These are phyloP conservation scores for Usnea hakonensis DNA, from an alignment of 495 filamentous ascomycete species.

Conservation along the genomic window DNA sequence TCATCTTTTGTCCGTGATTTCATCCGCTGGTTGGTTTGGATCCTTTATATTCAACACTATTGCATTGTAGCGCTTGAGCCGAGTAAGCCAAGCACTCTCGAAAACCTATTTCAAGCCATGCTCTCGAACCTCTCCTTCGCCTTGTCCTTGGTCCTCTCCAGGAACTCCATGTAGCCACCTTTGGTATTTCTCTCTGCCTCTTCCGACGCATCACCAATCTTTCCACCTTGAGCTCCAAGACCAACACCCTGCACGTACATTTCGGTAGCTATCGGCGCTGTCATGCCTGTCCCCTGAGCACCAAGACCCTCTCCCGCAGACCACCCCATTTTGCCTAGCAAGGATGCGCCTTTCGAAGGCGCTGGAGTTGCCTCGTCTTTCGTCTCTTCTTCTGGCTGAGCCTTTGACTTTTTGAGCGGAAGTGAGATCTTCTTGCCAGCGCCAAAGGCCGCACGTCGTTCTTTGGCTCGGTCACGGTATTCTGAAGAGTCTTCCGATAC, in stretches of 20 bases:
- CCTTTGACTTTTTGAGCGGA: conserved; percentile 33
- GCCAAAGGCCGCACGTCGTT: conserved; percentile 70
- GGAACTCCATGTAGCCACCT: conserved; percentile 62
- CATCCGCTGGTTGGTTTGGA: too few relatives aligned
- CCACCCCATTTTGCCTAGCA: conserved; percentile 92
- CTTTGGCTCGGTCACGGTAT: conserved; percentile 79
- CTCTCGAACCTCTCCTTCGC: conserved; percentile 71
- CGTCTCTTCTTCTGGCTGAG: conserved; percentile 30
- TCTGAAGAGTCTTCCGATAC: conserved; percentile 31
- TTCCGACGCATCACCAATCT: conserved; percentile 74
- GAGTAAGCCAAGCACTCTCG: too few relatives aligned
- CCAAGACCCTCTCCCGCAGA: conserved; percentile 72
- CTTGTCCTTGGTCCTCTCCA: conserved; percentile 69
- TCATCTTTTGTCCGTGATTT: too few relatives aligned
- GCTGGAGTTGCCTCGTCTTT: conserved; percentile 33
- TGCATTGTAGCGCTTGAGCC: neutral
- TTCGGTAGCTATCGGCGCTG: conserved; percentile 66
- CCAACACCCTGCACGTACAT: conserved; percentile 80
- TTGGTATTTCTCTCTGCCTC: conserved; percentile 69
- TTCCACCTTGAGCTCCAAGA: conserved; percentile 73
- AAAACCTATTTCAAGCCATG: conserved; percentile 33
- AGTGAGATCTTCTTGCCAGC: conserved; percentile 48
- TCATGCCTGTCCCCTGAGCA: conserved; percentile 67
- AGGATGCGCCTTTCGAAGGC: conserved; percentile 70
- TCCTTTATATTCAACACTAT: neutral